These are phyloP conservation scores for Adansonia rubrostipa DNA, from an alignment of 441 rosid genomes.

Conservation along the genomic window DNA sequence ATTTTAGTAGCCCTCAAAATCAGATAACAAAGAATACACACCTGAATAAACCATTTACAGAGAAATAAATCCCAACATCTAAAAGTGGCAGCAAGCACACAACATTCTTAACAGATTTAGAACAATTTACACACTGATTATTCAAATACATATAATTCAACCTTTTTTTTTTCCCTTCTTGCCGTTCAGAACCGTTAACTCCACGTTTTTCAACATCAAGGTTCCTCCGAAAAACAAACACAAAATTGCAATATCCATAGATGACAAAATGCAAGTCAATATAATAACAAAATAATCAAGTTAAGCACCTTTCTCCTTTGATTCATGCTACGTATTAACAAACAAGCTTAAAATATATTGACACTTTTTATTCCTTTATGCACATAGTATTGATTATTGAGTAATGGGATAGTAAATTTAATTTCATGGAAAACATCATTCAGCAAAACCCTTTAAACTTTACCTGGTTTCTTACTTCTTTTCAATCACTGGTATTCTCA, in stretches of 20 bases:
- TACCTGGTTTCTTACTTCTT: neutral
- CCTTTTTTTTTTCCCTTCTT: neutral
- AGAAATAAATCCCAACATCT: neutral
- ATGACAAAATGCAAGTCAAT: no score
- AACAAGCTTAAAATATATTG: neutral
- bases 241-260: no score
- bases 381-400: neutral
- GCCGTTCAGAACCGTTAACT: neutral
- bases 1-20: no score
- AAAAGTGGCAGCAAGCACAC: neutral
- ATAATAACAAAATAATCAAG: no score
- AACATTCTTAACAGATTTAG: neutral
- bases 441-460: neutral
- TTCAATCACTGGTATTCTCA: neutral
- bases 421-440: neutral
- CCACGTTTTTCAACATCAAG: neutral
- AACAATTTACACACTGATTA: neutral
- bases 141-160: no score
- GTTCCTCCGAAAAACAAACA: neutral
- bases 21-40: no score
- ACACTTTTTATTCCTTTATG: neutral
- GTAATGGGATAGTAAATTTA: neutral
- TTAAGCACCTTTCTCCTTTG: no score
- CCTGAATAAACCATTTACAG: no score
- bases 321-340: no score